Conservation (phyloP, 2,329 filamentous ascomycete genomes). For the Fusarium duplospermum region DNA sequence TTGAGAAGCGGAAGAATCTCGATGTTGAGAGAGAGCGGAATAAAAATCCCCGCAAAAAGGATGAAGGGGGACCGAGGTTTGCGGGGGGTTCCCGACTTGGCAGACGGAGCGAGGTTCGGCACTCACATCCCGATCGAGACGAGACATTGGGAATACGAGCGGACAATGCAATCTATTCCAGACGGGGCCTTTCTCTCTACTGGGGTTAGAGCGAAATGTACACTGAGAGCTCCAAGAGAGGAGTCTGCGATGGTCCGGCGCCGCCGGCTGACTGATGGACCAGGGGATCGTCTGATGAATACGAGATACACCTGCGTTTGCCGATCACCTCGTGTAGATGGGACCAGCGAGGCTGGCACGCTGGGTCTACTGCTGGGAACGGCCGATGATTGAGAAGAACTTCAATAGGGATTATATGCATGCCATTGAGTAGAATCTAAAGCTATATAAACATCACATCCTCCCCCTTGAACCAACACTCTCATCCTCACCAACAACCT, state of each 20-base stretch:
- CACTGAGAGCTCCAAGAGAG: not conserved
- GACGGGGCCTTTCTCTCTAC: not conserved
- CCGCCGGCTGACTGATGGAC: conserved; percentile 5
- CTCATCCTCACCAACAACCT: conserved; percentile 21
- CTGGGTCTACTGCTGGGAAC: conserved; percentile 9
- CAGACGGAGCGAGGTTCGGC: conserved; percentile 1
- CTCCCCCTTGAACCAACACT: not conserved
- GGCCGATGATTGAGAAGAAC: not conserved
- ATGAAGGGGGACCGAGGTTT: conserved; percentile 9
- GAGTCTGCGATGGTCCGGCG: conserved; percentile 3
- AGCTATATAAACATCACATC: conserved; percentile 30
- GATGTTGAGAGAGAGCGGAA: conserved; percentile 4
- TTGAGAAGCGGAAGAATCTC: not conserved
- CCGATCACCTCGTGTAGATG: conserved; percentile 40
- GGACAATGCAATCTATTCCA: not conserved
- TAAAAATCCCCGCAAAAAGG: not conserved
- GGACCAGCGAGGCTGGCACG: not conserved
- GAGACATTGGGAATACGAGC: conserved; percentile 19
- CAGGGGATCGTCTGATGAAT: conserved; percentile 39
- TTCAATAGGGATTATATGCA: not conserved
- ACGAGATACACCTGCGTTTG: conserved; percentile 39
- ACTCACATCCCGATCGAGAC: conserved; percentile 12
- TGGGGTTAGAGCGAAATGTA: not conserved
- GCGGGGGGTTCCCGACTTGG: conserved; percentile 23
- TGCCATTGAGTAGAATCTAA: not conserved